Conservation (phyloP, 768 basidiomycete genomes). For the Serendipita sp. region DNA sequence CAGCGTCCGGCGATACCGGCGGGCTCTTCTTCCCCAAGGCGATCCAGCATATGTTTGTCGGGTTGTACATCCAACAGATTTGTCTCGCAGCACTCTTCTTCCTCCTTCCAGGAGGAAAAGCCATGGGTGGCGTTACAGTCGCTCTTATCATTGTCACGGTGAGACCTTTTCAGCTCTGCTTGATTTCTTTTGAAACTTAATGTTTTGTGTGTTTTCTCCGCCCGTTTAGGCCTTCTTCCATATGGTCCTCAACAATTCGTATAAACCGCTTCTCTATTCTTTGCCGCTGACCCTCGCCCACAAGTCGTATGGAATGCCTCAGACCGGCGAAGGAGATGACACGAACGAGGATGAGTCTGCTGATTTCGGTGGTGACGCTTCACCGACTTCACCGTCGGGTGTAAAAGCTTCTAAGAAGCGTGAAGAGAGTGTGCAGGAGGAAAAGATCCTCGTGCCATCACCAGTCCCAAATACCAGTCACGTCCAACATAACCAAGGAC, state of each 20-base stretch:
- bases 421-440: slow-evolving; percentile 1
- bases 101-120: slow-evolving; percentile 45
- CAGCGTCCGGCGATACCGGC: slow-evolving; percentile 59
- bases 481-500: slow-evolving; percentile 12
- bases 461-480: neutral
- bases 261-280: slow-evolving; percentile 54
- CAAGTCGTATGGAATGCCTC: slow-evolving; percentile 32
- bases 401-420: slow-evolving; percentile 12
- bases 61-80: slow-evolving; percentile 80
- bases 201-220: neutral
- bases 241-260: slow-evolving; percentile 57
- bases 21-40: slow-evolving; percentile 94
- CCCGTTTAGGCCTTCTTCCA: slow-evolving; percentile 51
- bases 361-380: slow-evolving; percentile 7
- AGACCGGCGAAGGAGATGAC: slow-evolving; percentile 9
- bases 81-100: slow-evolving; percentile 84
- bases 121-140: slow-evolving; percentile 67
- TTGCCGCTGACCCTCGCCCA: slow-evolving; percentile 71
- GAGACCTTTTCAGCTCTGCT: slow-evolving; percentile 16
- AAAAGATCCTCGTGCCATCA: neutral
- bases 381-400: slow-evolving; percentile 12
- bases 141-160: slow-evolving; percentile 75
- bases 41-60: slow-evolving; percentile 83
- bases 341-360: slow-evolving; percentile 11
- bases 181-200: neutral